Evolutionary conservation across 2,329 filamentous ascomycete species (phyloP).

Genomic region (Septoria linicola): DNA sequence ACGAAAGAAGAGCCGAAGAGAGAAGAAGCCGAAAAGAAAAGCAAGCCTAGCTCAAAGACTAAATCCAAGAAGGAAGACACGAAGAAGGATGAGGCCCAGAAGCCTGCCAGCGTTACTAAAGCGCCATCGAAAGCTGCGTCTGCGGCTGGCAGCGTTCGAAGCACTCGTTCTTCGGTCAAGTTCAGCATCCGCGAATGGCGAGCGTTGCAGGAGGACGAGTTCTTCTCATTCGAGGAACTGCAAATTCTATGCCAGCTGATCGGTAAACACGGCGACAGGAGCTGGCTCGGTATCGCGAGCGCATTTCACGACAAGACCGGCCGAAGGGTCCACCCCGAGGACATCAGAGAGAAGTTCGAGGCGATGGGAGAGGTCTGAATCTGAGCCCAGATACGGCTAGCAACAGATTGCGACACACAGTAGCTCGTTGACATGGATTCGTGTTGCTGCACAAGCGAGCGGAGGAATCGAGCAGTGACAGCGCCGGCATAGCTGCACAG

Average conservation of each 20-base stretch:
- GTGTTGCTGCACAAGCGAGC: neutral
- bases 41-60: conserved; percentile 20
- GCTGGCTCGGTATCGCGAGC: conserved; percentile 50
- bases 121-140: conserved; percentile 19
- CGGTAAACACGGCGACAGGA: conserved; percentile 36
- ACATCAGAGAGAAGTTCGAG: conserved; percentile 46
- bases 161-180: conserved; percentile 20
- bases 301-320: conserved; percentile 53
- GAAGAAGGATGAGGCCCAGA: conserved; percentile 16
- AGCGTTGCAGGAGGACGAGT: conserved; percentile 36
- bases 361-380: conserved; percentile 19
- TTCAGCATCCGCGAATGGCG: conserved; percentile 36
- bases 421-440: neutral
- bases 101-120: conserved; percentile 16
- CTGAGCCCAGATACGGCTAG: neutral
- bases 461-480: neutral
- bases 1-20: conserved; percentile 18
- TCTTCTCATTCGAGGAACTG: conserved; percentile 42
- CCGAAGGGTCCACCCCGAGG: conserved; percentile 44
- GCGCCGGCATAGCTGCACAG: neutral
- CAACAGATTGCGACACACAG: neutral
- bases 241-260: conserved; percentile 47
- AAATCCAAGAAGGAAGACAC: conserved; percentile 23
- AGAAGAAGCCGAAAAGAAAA: conserved; percentile 23
- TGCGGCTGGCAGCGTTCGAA: conserved; percentile 14